Evolutionary conservation across 768 basidiomycete species (phyloP).

Genomic region (Omphalotus guepiniiformis): DNA sequence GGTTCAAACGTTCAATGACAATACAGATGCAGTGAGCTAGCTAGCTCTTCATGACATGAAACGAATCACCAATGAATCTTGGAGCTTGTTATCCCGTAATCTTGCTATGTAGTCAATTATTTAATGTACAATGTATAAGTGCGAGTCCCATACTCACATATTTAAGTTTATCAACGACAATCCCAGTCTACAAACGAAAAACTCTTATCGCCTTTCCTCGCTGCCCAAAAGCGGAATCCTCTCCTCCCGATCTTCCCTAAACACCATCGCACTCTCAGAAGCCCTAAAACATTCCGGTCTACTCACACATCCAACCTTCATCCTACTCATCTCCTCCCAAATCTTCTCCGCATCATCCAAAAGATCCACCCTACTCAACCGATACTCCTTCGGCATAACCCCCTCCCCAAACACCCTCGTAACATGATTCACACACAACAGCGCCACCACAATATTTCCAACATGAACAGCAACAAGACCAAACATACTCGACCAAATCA

Average conservation of each 20-base stretch:
- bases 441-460: conserved; percentile 50
- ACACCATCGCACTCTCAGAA: conserved; percentile 16
- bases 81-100: too few species aligned
- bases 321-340: conserved; percentile 7
- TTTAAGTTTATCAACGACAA: too few species aligned
- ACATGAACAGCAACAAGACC: conserved; percentile 56
- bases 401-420: conserved; percentile 60
- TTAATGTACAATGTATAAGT: too few species aligned
- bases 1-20: too few species aligned
- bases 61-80: too few species aligned
- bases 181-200: too few species aligned
- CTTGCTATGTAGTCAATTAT: too few species aligned
- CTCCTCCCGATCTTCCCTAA: conserved; percentile 22
- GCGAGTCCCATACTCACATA: too few species aligned
- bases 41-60: too few species aligned
- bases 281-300: conserved; percentile 19
- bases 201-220: too few species aligned
- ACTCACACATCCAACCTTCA: conserved; percentile 7
- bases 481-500: conserved; percentile 51
- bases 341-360: conserved; percentile 34
- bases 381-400: conserved; percentile 55
- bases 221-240: conserved; percentile 9
- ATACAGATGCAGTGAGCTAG: too few species aligned
- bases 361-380: conserved; percentile 47
- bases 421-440: conserved; percentile 70